Evolutionary conservation across 768 basidiomycete species (phyloP), one percentile per base, ranked within the genome.

Genomic region (Pulveroboletus sp.): DNA sequence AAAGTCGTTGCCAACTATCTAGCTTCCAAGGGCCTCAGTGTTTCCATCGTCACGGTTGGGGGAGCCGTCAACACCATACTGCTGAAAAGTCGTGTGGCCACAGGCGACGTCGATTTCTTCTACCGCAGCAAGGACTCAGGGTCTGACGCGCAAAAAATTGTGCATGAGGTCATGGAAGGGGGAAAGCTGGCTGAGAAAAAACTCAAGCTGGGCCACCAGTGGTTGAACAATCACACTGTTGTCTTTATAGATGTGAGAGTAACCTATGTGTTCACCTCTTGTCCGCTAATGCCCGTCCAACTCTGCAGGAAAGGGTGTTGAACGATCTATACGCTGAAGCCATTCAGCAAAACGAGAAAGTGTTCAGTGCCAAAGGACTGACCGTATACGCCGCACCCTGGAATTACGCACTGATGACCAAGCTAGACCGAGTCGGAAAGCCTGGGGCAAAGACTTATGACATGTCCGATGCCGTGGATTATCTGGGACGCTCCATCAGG

Each of bases 371-470:
- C 11, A 35, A 35, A 34, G 52, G 50, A n/a, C 30, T 53, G 43
- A 52, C 50, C 5, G 52, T 53, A 23, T 53, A 53, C 6, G 52
- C 52, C 31, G 50, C 50, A 2, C 52, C 49, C n/a, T 52, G 52
- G 52, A 26, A 43, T 7, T 53, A 53, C 13, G 39, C 43, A 1
- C 3, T 52, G 49, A 45, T 53, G 52, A 38, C 52, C 39, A 53
- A 53, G 17, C 34, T 53, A 2, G 52, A 53, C 23, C 49, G 50
- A 11, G 43, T 39, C 3, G 43, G 22, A n/a, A 51, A 53, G 30
- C 43, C 22, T 9, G 50, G 52, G 11, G 27, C 52, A 1, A 45
- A 52, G 23, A n/a, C 52, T 2, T 53, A 53, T 12, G 52, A 53
- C 27, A 36, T 53, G 31, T 17, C 50, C 1, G 48, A 53, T 11